phyloP scores from a whole-genome alignment of 2,329 filamentous ascomycete species.

The Didymellaceae sp. region DNA sequence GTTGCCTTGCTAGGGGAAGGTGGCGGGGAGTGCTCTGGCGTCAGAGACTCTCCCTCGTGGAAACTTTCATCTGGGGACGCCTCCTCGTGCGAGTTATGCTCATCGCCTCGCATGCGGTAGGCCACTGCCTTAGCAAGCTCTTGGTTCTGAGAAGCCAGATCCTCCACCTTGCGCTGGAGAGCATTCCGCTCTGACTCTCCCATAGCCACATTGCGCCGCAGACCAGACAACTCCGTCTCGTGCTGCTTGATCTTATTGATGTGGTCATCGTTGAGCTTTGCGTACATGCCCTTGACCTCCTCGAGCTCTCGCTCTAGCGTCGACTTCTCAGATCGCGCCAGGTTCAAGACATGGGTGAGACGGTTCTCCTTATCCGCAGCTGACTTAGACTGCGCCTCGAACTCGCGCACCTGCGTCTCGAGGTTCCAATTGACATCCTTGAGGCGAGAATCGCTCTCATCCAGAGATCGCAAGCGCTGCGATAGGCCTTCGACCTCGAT shows the following conservation, averaged over 20 bases:
- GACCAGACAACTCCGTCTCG: slow-evolving; percentile 83
- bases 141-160: slow-evolving; percentile 86
- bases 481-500: slow-evolving; percentile 79
- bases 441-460: slow-evolving; percentile 94
- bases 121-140: slow-evolving; percentile 87
- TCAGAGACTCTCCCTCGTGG: slow-evolving; percentile 67
- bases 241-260: slow-evolving; percentile 78
- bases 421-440: slow-evolving; percentile 99
- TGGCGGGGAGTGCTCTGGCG: slow-evolving; percentile 89
- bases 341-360: slow-evolving; percentile 73
- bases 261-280: slow-evolving; percentile 83
- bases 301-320: slow-evolving; percentile 84
- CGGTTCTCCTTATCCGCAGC: slow-evolving; percentile 83
- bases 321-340: slow-evolving; percentile 76
- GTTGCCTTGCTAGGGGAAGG: slow-evolving; percentile 90
- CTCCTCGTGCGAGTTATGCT: slow-evolving; percentile 66
- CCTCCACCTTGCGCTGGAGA: slow-evolving; percentile 85
- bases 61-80: slow-evolving; percentile 43
- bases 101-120: slow-evolving; percentile 70
- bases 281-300: slow-evolving; percentile 80
- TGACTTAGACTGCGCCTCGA: slow-evolving; percentile 75
- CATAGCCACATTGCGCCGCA: slow-evolving; percentile 79
- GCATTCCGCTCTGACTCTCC: slow-evolving; percentile 79
- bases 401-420: slow-evolving; percentile 88
- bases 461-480: slow-evolving; percentile 79